Evolutionary conservation across 1,139 yeast genomes (phyloP).

Genomic region (Suhomyces kunorum): DNA sequence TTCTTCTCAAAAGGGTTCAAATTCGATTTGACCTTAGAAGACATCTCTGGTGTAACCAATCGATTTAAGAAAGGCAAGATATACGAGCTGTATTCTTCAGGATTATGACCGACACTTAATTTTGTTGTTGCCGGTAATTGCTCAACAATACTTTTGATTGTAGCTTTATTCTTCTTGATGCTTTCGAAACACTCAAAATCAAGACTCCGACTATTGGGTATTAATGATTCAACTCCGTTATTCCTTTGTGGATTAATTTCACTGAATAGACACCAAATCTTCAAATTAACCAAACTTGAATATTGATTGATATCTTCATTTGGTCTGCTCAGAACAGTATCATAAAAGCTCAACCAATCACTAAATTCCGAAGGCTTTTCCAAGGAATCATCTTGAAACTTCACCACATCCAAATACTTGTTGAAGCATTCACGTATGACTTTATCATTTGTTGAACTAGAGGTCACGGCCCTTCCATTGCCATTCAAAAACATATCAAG

Average conservation of each 20-base stretch:
- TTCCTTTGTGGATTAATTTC: conserved; percentile 50
- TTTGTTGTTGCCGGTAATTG: conserved; percentile 32
- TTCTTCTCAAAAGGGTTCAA: conserved; percentile 27
- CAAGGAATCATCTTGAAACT: conserved; percentile 66
- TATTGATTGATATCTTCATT: conserved; percentile 45
- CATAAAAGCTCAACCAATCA: conserved; percentile 80
- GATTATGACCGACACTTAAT: conserved; percentile 34
- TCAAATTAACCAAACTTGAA: conserved; percentile 58
- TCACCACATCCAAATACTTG: conserved; percentile 50
- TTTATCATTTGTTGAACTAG: conserved; percentile 58
- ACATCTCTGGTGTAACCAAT: conserved; percentile 44
- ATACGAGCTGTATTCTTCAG: conserved; percentile 30
- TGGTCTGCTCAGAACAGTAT: conserved; percentile 32
- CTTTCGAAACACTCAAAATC: conserved; percentile 47
- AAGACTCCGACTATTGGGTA: conserved; percentile 40
- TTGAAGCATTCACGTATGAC: conserved; percentile 75
- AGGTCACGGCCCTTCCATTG: conserved; percentile 42
- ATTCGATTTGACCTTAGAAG: conserved; percentile 30
- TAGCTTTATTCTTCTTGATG: conserved; percentile 32
- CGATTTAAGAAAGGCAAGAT: conserved; percentile 49
- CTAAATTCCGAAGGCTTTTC: conserved; percentile 62
- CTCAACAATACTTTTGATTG: conserved; percentile 27
- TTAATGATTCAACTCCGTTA: conserved; percentile 25
- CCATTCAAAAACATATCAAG: conserved; percentile 37
- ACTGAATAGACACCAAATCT: conserved; percentile 65